Evolutionary conservation across 352 stramenopile species (phyloP), one percentile per base, ranked within the genome.

Genomic region (Peronospora destructor): DNA sequence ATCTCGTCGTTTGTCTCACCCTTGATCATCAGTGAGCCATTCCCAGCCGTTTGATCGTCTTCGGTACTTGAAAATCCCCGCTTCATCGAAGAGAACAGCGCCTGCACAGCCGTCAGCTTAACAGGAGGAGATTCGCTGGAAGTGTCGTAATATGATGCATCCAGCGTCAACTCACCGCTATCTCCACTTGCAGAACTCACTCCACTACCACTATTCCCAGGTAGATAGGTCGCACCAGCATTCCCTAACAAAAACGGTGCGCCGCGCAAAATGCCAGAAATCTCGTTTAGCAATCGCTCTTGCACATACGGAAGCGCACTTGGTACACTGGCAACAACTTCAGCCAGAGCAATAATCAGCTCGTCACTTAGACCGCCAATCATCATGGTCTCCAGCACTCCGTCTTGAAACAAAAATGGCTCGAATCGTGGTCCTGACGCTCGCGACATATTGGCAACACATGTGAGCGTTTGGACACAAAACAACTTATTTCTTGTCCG

Each of bases 241-340:
- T 30, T 56, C 2, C 65, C 71, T 6, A 73, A 41, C 5, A 64
- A 82, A 23, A 92, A 92, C 3, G 81, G 71, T 6, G 79, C 68
- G 9, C 94, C 92, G 19, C 90, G 85, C 10, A 99, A 66, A 45
- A 93, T 96, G 11, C 85, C 76, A n/a, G 94, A 98, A 17, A 98
- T 93, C 54, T 98, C 94, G 51, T 98, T 94, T 29, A 99, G 74
- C 11, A 99, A 66, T 13, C 94, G 81, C 43, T 97, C 86, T 65
- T 98, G 88, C 16, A 99, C 95, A 23, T 78, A 77, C 1, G 76
- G 61, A n/a, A 96, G 59, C 11, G 92, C 69, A 19, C 77, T 94
- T 6, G 96, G 95, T 8, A 98, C 68, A 58, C 76, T 91, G 1
- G 71, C 57, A 1, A 89, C 86, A 47, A 98, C 94, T 4, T 94